phyloP scores from a whole-genome alignment of 2,329 filamentous ascomycete genomes.

The Emergomyces orientalis region DNA sequence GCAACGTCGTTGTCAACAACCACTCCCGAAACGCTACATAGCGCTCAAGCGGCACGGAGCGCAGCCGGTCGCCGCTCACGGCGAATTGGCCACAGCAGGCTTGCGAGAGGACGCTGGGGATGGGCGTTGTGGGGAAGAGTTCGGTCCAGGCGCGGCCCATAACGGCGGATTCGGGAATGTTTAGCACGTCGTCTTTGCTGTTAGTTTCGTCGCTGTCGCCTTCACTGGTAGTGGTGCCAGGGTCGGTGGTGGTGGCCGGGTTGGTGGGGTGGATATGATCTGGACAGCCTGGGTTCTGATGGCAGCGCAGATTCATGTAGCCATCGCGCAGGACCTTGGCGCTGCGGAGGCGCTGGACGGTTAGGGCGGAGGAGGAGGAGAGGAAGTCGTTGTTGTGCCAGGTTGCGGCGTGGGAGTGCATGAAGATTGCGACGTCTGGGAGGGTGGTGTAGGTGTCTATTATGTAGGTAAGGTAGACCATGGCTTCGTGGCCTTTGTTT shows the following conservation, averaged over 20 bases:
- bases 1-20: constrained; percentile 47
- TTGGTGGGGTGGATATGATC: constrained; percentile 46
- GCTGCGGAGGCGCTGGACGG: constrained; percentile 43
- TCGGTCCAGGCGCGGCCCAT: constrained; percentile 39
- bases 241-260: constrained; percentile 18
- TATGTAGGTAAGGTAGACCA: constrained; percentile 53
- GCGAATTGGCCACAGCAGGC: constrained; percentile 58
- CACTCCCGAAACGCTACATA: constrained; percentile 52
- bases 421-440: constrained; percentile 51
- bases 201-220: constrained; percentile 12
- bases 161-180: constrained; percentile 40
- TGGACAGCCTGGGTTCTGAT: constrained; percentile 49
- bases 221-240: neutral
- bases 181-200: constrained; percentile 27
- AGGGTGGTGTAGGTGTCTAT: constrained; percentile 53
- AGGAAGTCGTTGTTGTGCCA: constrained; percentile 53
- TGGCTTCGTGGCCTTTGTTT: constrained; percentile 54
- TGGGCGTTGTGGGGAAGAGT: constrained; percentile 36
- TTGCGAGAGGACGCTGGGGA: constrained; percentile 45
- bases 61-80: constrained; percentile 48
- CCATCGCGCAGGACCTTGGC: constrained; percentile 44
- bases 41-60: constrained; percentile 41
- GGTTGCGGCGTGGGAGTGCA: constrained; percentile 47
- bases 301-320: constrained; percentile 52
- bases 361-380: constrained; percentile 41